Evolutionary conservation across 2,329 filamentous ascomycete genomes (phyloP), one percentile per base, ranked within the genome.

Genomic region (Pestalotiopsis sp.): DNA sequence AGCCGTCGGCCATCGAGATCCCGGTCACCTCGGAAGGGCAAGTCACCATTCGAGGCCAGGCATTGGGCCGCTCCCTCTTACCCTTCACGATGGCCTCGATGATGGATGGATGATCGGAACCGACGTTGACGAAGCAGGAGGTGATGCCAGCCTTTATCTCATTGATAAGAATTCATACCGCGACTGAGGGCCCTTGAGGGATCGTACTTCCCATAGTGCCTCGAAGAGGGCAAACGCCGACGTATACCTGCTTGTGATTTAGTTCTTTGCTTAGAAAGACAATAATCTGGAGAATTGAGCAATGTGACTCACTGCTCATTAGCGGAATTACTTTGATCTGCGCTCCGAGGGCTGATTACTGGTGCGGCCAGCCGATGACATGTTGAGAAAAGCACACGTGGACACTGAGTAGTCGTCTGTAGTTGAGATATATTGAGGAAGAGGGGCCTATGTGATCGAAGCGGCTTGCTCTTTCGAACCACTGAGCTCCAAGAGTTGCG

Each of bases 1-100:
- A 93, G 52, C 92, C 92, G 76, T 93, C 91, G 11, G 92, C 92
- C 89, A 93, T 92, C 39, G 91, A 93, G 11, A 93, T 83, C 5
- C 91, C 92, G 5, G 92, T 91, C 89, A 93, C 92, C 85, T 93
- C 77, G 4, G 72, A 75, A 27, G 75, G 76, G 75, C 90, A 92
- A 17, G 91, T 93, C 64, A 93, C 90, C 71, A 92, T 90, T 67
- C 82, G 85, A 3, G 90, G 91, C 73, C 92, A 92, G 49, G 85
- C 76, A 39, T 83, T 84, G 62, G 85, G 84, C 74, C 88, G 89
- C 76, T 92, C 90, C 72, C 88, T 88, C 74, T 92, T 89, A 62
- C 90, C 90, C 74, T 91, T 91, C 73, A 92, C 88, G 72, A 93
- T 92, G 3, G 91, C 91, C 76, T 93, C 91, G 25, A 93, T 86